Percentiles rank a stretch among this genome's conserved stretches.
phyloP scores from a whole-genome alignment of 805 yeast species.

The Candida khao-thaluensis region DNA sequence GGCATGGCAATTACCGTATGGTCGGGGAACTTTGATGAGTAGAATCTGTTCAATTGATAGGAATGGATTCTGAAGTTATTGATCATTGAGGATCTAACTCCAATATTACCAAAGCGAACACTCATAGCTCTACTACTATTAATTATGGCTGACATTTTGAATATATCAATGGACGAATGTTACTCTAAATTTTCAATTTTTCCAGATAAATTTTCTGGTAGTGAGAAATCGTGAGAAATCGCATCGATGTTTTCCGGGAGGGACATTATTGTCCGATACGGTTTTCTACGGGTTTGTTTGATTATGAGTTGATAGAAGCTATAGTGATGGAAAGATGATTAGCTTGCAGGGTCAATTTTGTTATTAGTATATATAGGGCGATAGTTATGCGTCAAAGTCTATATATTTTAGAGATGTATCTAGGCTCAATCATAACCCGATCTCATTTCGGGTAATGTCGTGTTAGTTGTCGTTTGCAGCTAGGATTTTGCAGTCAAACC shows the following conservation, averaged over 20 bases:
- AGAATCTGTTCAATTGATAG: conserved; percentile 24
- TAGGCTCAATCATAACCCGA: conserved; percentile 8
- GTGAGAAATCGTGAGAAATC: conserved; percentile 13
- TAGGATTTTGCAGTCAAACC: neutral
- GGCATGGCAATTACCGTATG: conserved; percentile 96
- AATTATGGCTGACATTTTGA: conserved; percentile 7
- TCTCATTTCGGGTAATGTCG: neutral
- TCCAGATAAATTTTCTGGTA: conserved; percentile 5
- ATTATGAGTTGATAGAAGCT: neutral
- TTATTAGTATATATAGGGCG: too few relatives aligned
- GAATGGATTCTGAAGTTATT: conserved; percentile 3
- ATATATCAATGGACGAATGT: conserved; percentile 2
- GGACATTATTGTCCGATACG: conserved; percentile 14
- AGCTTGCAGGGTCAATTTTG: too few relatives aligned
- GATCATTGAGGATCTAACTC: conserved; percentile 3
- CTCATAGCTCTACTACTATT: conserved; percentile 7
- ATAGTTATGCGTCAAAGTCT: too few relatives aligned
- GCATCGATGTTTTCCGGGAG: conserved; percentile 22
- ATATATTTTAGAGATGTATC: neutral
- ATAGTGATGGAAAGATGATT: neutral
- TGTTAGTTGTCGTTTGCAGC: conserved; percentile 5
- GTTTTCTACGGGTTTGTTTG: conserved; percentile 2
- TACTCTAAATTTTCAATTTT: conserved; percentile 8
- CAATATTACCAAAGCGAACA: conserved; percentile 4
- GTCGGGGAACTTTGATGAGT: conserved; percentile 60